Evolutionary conservation across 148 eudicot species (phyloP), one percentile per base, ranked within the genome.

Genomic region (Arctostaphylos glauca): DNA sequence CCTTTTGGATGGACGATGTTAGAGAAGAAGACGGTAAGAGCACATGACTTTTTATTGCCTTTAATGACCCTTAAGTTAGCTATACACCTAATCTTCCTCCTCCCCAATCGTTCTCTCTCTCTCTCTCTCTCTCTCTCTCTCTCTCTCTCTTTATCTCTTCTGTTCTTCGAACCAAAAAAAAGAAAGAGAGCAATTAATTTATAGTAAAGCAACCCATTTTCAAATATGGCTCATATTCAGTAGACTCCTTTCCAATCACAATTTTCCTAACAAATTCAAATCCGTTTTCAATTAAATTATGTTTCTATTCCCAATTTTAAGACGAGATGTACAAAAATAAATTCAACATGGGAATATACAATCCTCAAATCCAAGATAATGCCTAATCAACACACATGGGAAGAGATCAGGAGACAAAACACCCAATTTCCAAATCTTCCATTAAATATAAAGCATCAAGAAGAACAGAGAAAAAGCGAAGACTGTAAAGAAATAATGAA

Each of bases 281-380:
- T 77, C 47, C 1, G 5, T 53, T 16, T 19, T 44, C 2, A 60
- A 43, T 16, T 6, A 50, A 60, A 58, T 21, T 78, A 16, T 55
- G 72, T 25, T 62, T 55, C 55, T 77, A 74, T 56, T 55, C 25
- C 60, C 16, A 43, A 9, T 5, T 31, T 12, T 53, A 78, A 1
- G 12, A 46, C 41, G 55, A 76, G 82, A 56, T 71, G 31, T 3
- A 41, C 15, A 12, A 72, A 44, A 23, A 31, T 31, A 15, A 80
- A 68, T 85, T 86, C 81, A 86, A 86, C 88, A 86, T 86, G 31
- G 70, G 48, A 56, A 50, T 77, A 74, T 9, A 41, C 46, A 56
- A 64, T 25, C 81, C 71, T 44, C 75, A 60, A 83, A 47, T 58
- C 78, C 88, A 86, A 83, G 43, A 58, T 52, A 52, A 47, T 18